Conservation (phyloP, 352 stramenopile genomes). For the Globisporangium ultimum region DNA sequence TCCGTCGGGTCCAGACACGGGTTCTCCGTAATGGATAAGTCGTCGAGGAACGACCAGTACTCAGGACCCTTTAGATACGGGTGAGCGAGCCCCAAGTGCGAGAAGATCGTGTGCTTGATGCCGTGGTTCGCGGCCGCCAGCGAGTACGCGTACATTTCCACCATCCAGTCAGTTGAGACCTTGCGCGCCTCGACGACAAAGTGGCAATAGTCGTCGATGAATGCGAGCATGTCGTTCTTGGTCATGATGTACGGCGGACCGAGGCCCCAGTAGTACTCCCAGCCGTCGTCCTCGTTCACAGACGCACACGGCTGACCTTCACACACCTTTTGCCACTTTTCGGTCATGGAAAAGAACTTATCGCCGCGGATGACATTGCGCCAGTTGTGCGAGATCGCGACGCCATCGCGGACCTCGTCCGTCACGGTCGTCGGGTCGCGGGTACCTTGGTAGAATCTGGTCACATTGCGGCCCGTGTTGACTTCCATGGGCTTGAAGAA, state of each 20-base stretch:
- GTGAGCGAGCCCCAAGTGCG: conserved; percentile 19
- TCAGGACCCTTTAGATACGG: conserved; percentile 11
- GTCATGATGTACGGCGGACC: conserved; percentile 41
- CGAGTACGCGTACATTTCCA: conserved; percentile 28
- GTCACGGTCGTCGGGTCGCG: conserved; percentile 12
- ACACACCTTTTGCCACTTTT: neutral
- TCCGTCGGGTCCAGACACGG: too few relatives aligned
- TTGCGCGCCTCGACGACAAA: conserved; percentile 18
- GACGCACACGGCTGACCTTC: neutral
- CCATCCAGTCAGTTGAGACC: conserved; percentile 21
- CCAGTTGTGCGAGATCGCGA: conserved; percentile 19
- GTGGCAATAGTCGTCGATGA: conserved; percentile 30
- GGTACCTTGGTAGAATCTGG: conserved; percentile 18
- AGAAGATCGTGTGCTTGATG: conserved; percentile 30
- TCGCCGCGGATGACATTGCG: conserved; percentile 5
- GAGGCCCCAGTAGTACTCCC: conserved; percentile 21
- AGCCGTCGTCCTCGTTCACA: conserved; percentile 12
- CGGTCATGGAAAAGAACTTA: conserved; percentile 18
- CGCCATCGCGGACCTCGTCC: conserved; percentile 17
- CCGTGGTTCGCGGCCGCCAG: conserved; percentile 22
- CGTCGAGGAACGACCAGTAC: conserved; percentile 19
- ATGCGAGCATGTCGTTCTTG: conserved; percentile 14
- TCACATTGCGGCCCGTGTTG: conserved; percentile 12
- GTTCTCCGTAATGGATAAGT: too few relatives aligned
- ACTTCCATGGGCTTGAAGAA: conserved; percentile 16